Base-by-base conservation (phyloP, 2,329 filamentous ascomycete species). In the Chaetomium sp. region DNA sequence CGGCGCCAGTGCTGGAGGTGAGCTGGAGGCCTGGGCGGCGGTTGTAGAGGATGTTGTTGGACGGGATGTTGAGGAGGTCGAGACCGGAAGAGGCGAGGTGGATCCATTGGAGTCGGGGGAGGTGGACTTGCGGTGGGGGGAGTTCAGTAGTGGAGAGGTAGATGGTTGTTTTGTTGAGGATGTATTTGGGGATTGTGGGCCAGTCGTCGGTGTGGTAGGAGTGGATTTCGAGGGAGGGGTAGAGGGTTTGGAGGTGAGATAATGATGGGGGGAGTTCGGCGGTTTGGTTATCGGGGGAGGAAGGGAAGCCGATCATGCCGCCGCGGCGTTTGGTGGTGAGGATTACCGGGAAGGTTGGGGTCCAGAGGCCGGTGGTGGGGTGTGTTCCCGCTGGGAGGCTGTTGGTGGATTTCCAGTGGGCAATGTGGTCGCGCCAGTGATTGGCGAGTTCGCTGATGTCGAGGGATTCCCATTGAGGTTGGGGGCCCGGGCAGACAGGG, bases 1-100 rank as follows among this genome's bases (percentile, higher is more conserved):
- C 49, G n/a, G 41, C 44, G 5, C 49, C 49, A n/a, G 49, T 52
- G 9, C 49, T 44, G 33, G 49, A 45, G 4, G 49, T 52, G n/a
- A 52, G 40, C 3, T 12, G 49, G 5, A 52, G 49, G 6, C 14
- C 33, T n/a, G 40, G 49, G 12, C 40, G 49, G 49, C 44, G 41
- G 41, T 51, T 50, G 27, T 50, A 50, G n/a, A 27, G 49, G 6
- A 5, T 51, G 12, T 27, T 38, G 33, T 42, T n/a, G 6, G 40
- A 2, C 11, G 12, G 40, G 11, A 6, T 6, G 11, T 10, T 32
- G 14, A 52, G 41, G 8, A 52, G 19, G 34, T 52, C 49, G 4
- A 52, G 49, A 1, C 49, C 49, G 2, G 49, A 52, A 7, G 40
- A 52, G 4, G 40, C 49, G 4, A 52, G 49, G 8, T 52, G 49